Base-by-base conservation (phyloP, 2,329 filamentous ascomycete genomes). In the Chaetomiaceae sp. region DNA sequence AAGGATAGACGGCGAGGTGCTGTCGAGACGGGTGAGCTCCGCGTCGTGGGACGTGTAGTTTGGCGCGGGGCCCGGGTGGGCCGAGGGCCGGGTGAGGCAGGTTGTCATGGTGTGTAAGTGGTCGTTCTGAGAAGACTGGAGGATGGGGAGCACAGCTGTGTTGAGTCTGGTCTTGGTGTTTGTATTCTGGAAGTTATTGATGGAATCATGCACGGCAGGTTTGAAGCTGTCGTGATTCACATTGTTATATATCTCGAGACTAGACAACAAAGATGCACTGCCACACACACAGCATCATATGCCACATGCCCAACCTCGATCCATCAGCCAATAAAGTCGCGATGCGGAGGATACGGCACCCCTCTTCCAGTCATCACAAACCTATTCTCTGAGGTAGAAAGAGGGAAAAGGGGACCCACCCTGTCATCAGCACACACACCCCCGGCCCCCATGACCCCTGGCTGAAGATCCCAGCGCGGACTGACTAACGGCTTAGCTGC, bases 1-100 rank as follows among this genome's bases (percentile, higher is more conserved):
- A 56, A 56, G 33, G 54, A 44, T 33, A 30, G 51, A 55, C 42
- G 51, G 46, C 35, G 42, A 47, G 40, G 50, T 27, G 34, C 53
- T 48, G 55, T 53, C 47, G 47, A 56, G 43, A 44, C 53, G 16
- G 58, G 52, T 54, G 58, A 61, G 42, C 44, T 55, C 43, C 53
- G 35, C 34, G 23, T 47, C 30, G 23, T 50, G 31, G 21, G 40
- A 39, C 12, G 39, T 49, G 34, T 53, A 55, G 16, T 16, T 8
- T 12, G 55, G 52, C 30, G 38, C 31, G 14, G 33, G 17, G 14
- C n/a, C 20, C 27, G 3, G 8, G 37, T 33, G 37, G 27, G 19
- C 16, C 9, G n/a, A n/a, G n/a, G n/a, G 30, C 10, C 9, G 30
- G 30, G 30, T 33, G 35, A 7, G 45, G 19, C 8, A 45, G 5